phyloP scores from a whole-genome alignment of 2,329 filamentous ascomycete genomes.

The Bimuria novae-zelandiae region DNA sequence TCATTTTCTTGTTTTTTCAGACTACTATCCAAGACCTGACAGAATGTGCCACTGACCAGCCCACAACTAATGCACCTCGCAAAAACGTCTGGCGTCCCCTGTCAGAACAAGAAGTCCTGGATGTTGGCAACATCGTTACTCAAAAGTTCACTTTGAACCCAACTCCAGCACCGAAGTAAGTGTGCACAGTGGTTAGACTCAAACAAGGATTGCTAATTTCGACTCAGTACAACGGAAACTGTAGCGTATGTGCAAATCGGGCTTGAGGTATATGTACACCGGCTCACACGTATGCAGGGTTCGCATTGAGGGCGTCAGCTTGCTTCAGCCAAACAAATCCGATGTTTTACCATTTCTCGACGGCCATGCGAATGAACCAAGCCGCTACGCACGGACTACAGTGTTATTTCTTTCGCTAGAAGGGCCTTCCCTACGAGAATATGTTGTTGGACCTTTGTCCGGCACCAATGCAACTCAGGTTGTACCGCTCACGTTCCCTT shows the following conservation, averaged over 20 bases:
- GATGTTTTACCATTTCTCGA: conserved; percentile 23
- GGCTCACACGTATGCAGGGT: neutral
- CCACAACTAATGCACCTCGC: conserved; percentile 5
- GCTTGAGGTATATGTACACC: too few relatives aligned
- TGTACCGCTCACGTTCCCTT: conserved; percentile 25
- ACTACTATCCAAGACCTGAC: neutral
- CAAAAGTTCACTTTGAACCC: conserved; percentile 7
- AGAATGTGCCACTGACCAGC: conserved; percentile 6
- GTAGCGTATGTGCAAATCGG: neutral
- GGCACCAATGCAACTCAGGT: conserved; percentile 46
- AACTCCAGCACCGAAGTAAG: conserved; percentile 6
- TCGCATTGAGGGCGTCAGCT: neutral
- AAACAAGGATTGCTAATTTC: neutral
- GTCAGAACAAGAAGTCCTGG: conserved; percentile 5
- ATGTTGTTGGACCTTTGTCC: conserved; percentile 57
- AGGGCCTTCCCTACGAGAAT: conserved; percentile 48
- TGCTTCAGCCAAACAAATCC: conserved; percentile 29
- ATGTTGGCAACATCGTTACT: conserved; percentile 1
- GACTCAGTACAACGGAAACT: neutral
- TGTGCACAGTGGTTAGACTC: neutral
- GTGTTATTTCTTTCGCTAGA: conserved; percentile 18
- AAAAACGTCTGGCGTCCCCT: conserved; percentile 12
- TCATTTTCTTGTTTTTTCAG: neutral
- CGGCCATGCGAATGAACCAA: conserved; percentile 14
- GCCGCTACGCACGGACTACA: conserved; percentile 27